A percentile compares a stretch with the other conserved stretches of the same genome.
Evolutionary conservation across 2,329 filamentous ascomycete genomes (phyloP).

Genomic region (Neurospora crassa): DNA sequence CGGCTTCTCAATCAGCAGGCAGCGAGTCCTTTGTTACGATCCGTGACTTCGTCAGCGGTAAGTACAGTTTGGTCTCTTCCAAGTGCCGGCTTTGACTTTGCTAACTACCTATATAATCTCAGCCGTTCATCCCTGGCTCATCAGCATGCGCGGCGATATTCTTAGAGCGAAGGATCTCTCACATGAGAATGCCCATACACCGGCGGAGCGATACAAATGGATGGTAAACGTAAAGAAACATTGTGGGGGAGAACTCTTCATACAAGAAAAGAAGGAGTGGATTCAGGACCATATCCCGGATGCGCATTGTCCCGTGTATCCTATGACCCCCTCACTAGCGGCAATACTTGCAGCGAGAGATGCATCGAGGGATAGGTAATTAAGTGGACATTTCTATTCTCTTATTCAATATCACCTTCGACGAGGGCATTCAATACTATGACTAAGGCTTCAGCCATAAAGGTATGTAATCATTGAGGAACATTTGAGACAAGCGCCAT

Average conservation of each 20-base stretch:
- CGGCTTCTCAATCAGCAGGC: slow-evolving; percentile 5
- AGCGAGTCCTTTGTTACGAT: slow-evolving; percentile 19
- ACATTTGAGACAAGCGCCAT: too few relatives aligned
- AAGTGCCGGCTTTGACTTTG: not conserved
- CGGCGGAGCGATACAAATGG: slow-evolving; percentile 5
- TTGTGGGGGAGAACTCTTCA: too few relatives aligned
- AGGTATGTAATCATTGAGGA: too few relatives aligned
- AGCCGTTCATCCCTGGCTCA: slow-evolving; percentile 21
- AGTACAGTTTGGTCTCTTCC: not conserved
- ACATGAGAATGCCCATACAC: not conserved
- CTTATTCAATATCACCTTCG: too few relatives aligned
- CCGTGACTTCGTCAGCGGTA: slow-evolving; percentile 18
- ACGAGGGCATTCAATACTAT: not conserved
- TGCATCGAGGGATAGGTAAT: too few relatives aligned
- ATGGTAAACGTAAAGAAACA: not conserved
- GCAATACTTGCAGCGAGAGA: too few relatives aligned
- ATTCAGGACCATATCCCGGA: not conserved
- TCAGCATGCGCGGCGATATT: slow-evolving; percentile 13
- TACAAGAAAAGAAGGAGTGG: slow-evolving; percentile 8
- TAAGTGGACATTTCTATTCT: too few relatives aligned
- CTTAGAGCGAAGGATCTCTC: slow-evolving; percentile 10
- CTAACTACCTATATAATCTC: slow-evolving; percentile 1
- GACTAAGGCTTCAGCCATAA: too few relatives aligned
- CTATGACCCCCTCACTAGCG: not conserved
- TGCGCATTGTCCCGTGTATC: not conserved